These are phyloP conservation scores for Fraxinus pennsylvanica DNA, from an alignment of 257 asterid species.

Conservation along the genomic window DNA sequence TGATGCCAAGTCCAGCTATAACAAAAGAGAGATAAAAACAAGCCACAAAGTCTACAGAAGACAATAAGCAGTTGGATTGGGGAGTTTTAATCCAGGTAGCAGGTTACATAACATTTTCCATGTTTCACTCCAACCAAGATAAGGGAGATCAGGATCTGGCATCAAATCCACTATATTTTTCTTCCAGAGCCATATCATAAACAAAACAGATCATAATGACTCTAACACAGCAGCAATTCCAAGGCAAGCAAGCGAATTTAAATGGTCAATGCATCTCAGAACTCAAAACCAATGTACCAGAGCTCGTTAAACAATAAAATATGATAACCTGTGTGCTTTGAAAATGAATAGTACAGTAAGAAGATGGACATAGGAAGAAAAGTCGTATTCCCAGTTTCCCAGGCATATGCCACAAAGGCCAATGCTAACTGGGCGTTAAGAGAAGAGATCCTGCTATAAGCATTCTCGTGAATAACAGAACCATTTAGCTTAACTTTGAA, in stretches of 20 bases:
- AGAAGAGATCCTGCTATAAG: neutral
- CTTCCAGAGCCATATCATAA: neutral
- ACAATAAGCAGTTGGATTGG: neutral
- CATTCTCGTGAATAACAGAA: neutral
- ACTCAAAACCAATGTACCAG: neutral
- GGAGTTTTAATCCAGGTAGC: neutral
- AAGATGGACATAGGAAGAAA: neutral
- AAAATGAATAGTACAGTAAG: neutral
- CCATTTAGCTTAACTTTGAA: neutral
- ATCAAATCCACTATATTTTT: neutral
- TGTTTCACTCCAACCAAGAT: neutral
- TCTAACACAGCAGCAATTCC: neutral
- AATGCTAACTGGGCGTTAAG: neutral
- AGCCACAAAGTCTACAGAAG: neutral
- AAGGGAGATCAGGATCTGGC: neutral
- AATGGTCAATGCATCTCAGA: slow-evolving; percentile 4
- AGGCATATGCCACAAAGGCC: neutral
- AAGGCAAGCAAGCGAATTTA: neutral
- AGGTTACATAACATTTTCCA: neutral
- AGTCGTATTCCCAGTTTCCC: neutral
- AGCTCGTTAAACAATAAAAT: neutral
- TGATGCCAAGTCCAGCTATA: neutral
- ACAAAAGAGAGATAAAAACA: neutral
- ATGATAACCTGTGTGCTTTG: neutral
- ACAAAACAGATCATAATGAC: neutral